Evolutionary conservation across 2,329 filamentous ascomycete species (phyloP), one percentile per base, ranked within the genome.

Genomic region (Microcyclospora pomicola): DNA sequence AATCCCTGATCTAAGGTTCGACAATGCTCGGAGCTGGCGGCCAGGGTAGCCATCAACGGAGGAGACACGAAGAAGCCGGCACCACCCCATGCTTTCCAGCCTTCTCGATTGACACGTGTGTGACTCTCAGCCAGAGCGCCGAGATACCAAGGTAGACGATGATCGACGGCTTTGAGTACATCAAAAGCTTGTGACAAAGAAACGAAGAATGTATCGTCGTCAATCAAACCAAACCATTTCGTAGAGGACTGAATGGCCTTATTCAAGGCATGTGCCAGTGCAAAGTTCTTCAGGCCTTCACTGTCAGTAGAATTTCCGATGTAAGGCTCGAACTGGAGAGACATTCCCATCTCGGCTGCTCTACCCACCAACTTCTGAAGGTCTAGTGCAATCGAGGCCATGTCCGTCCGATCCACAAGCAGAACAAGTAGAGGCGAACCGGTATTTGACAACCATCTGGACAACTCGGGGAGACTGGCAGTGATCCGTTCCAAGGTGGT

Each of bases 201-300:
- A 12, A 51, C 35, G 32, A 54, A 54, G 42, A 54, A 54, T 2
- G 51, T 54, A 31, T 54, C 51, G 33, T 54, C 51, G 34, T 54
- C 50, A 16, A 53, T 51, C 27, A 54, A 36, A 16, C 46, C 49
- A 32, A 50, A 49, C 51, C 51, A 54, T 34, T 40, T 34, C 2
- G 51, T 53, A 7, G 36, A 36, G 9, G 42, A 15, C 32, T 43
- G 37, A 3, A 37, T 37, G 27, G 47, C 15, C 30, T 44, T 45
- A 32, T 47, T 32, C 15, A 53, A 38, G 9, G 39, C 46, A 13
- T 42, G 42, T 14, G 49, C 46, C 3, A 53, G 44, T 5, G 41
- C 48, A 39, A 53, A 53, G 39, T 53, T 51, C 38, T 46, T 48
- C 15, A 48, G 31, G 3, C 48, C 50, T 34, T 52, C 46, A 28